Percentiles rank a stretch among this genome's conserved stretches.
phyloP scores from a whole-genome alignment of 495 filamentous ascomycete species.

The Cairneyella variabilis region DNA sequence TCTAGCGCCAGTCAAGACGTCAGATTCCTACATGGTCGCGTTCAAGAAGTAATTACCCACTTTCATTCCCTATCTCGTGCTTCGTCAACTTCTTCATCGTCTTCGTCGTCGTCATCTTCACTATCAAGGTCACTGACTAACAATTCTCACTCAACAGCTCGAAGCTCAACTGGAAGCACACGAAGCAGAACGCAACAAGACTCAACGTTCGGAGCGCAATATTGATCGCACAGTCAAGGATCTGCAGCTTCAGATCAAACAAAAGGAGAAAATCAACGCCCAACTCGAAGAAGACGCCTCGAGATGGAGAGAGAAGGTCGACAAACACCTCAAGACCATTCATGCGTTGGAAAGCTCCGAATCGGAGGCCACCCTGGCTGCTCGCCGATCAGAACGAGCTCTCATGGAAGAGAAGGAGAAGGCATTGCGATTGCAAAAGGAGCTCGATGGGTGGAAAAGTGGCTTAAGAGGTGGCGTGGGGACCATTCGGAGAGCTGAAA shows the following conservation, averaged over 20 bases:
- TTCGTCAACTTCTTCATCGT: background rate
- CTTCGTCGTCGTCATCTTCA: background rate
- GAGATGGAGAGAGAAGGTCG: slow-evolving; percentile 82
- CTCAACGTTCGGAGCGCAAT: slow-evolving; percentile 83
- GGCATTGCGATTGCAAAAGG: slow-evolving; percentile 71
- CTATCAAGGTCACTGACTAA: background rate
- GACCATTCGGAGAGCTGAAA: slow-evolving; percentile 22
- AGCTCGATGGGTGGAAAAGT: slow-evolving; percentile 19
- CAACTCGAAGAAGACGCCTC: slow-evolving; percentile 78
- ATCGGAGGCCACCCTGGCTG: slow-evolving; percentile 69
- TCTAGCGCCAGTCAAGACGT: slow-evolving; percentile 91
- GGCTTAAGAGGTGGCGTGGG: slow-evolving; percentile 16
- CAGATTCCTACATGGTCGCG: slow-evolving; percentile 87
- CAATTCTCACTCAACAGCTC: slow-evolving; percentile 51
- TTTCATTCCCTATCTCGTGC: background rate
- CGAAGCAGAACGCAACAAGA: slow-evolving; percentile 69
- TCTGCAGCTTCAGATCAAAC: slow-evolving; percentile 86
- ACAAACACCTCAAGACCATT: slow-evolving; percentile 82
- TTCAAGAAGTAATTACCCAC: slow-evolving; percentile 77
- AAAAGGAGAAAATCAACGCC: slow-evolving; percentile 77
- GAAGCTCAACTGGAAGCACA: slow-evolving; percentile 88
- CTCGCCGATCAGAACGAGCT: slow-evolving; percentile 84
- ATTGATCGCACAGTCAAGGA: slow-evolving; percentile 94
- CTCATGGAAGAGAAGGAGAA: slow-evolving; percentile 87
- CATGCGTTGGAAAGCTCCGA: slow-evolving; percentile 90